Percentiles rank a stretch among this genome's conserved stretches.
These are phyloP conservation scores for Lentinula edodes DNA, from an alignment of 768 basidiomycete species.

Conservation along the genomic window DNA sequence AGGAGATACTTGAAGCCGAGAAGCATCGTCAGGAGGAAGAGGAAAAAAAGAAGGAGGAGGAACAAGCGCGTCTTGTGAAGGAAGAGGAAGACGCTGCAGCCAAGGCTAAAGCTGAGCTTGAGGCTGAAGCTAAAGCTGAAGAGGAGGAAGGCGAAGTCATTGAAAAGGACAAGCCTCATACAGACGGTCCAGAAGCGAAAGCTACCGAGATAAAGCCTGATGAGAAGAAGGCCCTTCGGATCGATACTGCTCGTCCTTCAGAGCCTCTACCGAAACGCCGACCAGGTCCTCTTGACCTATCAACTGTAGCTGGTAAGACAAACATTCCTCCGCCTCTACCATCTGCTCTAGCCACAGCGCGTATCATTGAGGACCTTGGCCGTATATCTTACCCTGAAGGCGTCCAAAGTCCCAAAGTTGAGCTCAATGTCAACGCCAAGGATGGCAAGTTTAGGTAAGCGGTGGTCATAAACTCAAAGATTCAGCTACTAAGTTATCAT, in stretches of 20 bases:
- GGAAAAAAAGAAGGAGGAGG: slow-evolving; percentile 28
- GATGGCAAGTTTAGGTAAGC: slow-evolving; percentile 83
- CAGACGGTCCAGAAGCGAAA: not conserved
- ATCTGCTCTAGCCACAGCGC: slow-evolving; percentile 75
- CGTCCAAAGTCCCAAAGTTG: slow-evolving; percentile 73
- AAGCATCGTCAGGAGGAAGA: slow-evolving; percentile 21
- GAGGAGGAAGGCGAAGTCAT: slow-evolving; percentile 31
- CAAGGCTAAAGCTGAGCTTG: slow-evolving; percentile 37
- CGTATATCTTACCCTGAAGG: slow-evolving; percentile 78
- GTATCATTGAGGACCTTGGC: slow-evolving; percentile 77
- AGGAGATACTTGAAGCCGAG: slow-evolving; percentile 26
- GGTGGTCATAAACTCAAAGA: not conserved
- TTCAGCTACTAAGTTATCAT: not conserved
- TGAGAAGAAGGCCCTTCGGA: slow-evolving; percentile 53
- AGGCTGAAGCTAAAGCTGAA: slow-evolving; percentile 30
- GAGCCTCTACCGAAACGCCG: slow-evolving; percentile 44
- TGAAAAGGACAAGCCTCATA: slow-evolving; percentile 29
- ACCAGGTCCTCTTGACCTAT: slow-evolving; percentile 72
- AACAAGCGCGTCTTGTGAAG: slow-evolving; percentile 47
- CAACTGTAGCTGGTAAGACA: slow-evolving; percentile 39
- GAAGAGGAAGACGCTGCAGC: slow-evolving; percentile 38
- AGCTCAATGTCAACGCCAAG: slow-evolving; percentile 78
- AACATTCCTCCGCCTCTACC: slow-evolving; percentile 41
- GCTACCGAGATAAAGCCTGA: slow-evolving; percentile 17
- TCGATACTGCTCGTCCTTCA: slow-evolving; percentile 47